Base-by-base conservation (phyloP, 148 eudicot genomes). In the Diospyros lotus region DNA sequence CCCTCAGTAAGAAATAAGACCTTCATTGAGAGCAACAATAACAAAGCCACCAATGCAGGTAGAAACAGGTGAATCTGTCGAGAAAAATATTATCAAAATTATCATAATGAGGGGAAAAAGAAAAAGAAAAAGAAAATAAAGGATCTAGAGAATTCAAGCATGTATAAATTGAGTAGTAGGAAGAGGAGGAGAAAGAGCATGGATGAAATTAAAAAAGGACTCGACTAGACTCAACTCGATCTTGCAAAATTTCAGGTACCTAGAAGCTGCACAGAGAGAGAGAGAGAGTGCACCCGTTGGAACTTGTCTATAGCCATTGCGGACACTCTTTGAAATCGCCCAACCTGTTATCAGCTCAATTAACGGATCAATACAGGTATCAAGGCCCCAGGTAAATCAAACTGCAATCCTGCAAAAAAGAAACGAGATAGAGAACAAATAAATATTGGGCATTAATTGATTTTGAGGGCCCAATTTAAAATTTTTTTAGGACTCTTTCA, bases 311-410 rank as follows among this genome's bases (percentile, higher is more conserved):
- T 3, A 9, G 68, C 15, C 68, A 9, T 65, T 51, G 44, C 2
- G 68, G 51, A 65, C 51, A 18, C 68, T 65, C 68, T 44, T 65
- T 65, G 15, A 65, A 2, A 13, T 65, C 68, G 44, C 18, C 68
- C 5, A 65, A 14, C n/a, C 68, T 65, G 68, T 43, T 42, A 43
- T 6, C 1, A 43, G 9, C 14, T 6, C 18, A 42, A 65, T 5
- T 12, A 65, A 4, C 18, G 5, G 1, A 44, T 65, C 6, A 65
- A 28, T 1, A 9, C 68, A 65, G 28, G 4, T 11, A 3, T 40
- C 18, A 61, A 61, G 44, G 4, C 5, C 11, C 51, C 9, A 42
- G 15, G 14, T 42, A 41, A 40, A 41, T 41, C 46, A 41, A 10
- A 41, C 6, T 39, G 13, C 9, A 14, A 43, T 3, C 8, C n/a